Base-by-base conservation (phyloP, 176 grass and related monocot species). In the Phoenix roebelenii region DNA sequence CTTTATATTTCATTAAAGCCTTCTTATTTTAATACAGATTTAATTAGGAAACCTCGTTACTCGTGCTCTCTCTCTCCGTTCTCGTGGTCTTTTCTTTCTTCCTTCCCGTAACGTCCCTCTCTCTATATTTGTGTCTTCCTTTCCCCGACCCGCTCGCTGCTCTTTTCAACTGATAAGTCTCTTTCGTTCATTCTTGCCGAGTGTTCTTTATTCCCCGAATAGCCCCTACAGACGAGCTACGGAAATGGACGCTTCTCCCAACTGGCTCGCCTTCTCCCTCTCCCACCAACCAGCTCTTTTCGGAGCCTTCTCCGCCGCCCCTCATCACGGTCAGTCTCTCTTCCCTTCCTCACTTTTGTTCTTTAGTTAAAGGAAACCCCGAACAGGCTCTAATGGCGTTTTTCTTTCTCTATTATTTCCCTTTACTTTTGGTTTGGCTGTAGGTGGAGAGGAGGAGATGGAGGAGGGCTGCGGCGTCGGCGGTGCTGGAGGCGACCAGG, bases 261-360 rank as follows among this genome's bases (percentile, higher is more conserved):
- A 90, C 50, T 90, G 91, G 86, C 83, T 96, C 74, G 84, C 86
- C 73, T 95, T 95, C 68, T 96, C 91, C 70, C 86, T 96, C 71
- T 75, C 83, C 25, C 85, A 85, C 63, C 18, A 85, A 28, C 83
- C 82, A 69, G 77, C 74, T 72, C 86, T 87, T 48, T 82, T 96
- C 58, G 83, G 90, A 76, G 86, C 83, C 5, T 63, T 96, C 35
- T 76, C 83, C 58, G 80, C 68, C 69, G 18, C 76, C 18, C 70
- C 76, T 22, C 69, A 62, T 6, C 68, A 39, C 32, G 17, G 49
- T 51, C 4, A 5, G 17, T 16, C 17, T 52, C 55, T 17, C 25
- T 24, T 24, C 18, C 57, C 28, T 4, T 3, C 51, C 3, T 2
- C 4, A 0, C 25, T n/a, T 65, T 61, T 15, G 15, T 48, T 15